Evolutionary conservation across 2,329 filamentous ascomycete species (phyloP), one percentile per base, ranked within the genome.

Genomic region (Trichocomaceae sp.): DNA sequence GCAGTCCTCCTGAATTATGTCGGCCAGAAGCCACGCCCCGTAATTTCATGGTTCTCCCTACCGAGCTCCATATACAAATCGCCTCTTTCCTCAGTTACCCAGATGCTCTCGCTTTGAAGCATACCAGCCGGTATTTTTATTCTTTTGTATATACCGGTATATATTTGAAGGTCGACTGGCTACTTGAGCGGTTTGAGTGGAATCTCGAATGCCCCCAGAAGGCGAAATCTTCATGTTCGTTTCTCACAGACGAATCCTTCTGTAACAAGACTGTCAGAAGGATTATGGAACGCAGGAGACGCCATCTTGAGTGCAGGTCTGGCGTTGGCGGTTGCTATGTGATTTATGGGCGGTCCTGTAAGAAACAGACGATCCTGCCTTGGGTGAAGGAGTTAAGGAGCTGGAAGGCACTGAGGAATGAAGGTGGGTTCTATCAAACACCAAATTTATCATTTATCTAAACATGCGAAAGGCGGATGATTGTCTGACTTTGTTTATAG

Each of bases 81-180:
- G 74, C 80, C 31, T 66, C 75, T 10, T 73, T 81, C 52, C 80
- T 88, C 56, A 79, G 79, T 31, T 88, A 88, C 58, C 86, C 86
- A 0, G 85, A 89, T 58, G 85, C 86, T 0, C 76, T 88, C 1
- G 85, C 84, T 0, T 72, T 88, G 15, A 88, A 88, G 63, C 84
- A 88, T 65, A 80, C 80, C 19, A 83, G 73, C 63, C 77, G 78
- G 56, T 77, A 86, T 63, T 84, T 88, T 66, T 84, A 83, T 70
- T 63, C 68, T 47, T 69, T 87, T 1, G 83, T 88, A 58, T 78
- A 84, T 66, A 88, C 85, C 0, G 83, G 83, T 35, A 74, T 88
- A 29, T 68, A 75, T 26, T 74, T 87, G 45, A 87, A 88, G 65
- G 79, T 88, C 12, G 79, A 81, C 55, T 89, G 86, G 86, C 75